These are phyloP conservation scores for Penicillium riverlandense DNA, from an alignment of 495 filamentous ascomycete species.

Conservation along the genomic window DNA sequence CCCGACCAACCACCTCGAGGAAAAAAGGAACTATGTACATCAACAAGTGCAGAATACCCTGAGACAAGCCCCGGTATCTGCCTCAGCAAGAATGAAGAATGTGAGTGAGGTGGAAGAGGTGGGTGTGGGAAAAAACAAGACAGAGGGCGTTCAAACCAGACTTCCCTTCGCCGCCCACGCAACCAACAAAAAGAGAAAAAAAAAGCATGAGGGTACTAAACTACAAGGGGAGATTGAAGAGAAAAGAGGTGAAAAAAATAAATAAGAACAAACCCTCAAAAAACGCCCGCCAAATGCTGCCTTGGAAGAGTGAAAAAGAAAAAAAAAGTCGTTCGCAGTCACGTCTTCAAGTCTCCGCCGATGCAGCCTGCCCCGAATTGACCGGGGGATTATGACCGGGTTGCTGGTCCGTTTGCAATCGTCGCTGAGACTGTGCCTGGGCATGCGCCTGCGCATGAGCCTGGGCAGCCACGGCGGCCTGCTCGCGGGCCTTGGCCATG, in stretches of 20 bases:
- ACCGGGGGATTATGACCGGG: constrained; percentile 13
- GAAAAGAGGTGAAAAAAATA: constrained; percentile 11
- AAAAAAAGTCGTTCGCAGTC: constrained; percentile 9
- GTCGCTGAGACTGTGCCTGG: constrained; percentile 34
- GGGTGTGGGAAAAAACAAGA: constrained; percentile 7
- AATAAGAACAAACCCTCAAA: constrained; percentile 13
- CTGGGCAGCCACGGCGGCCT: constrained; percentile 36
- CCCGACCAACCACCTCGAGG: not conserved
- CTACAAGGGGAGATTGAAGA: constrained; percentile 22
- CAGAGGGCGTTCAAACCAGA: constrained; percentile 7
- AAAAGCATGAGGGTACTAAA: constrained; percentile 24
- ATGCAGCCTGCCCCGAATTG: constrained; percentile 5
- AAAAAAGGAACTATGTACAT: constrained; percentile 37
- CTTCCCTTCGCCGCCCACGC: constrained; percentile 16
- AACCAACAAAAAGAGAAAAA: constrained; percentile 12
- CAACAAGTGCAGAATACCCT: constrained; percentile 25
- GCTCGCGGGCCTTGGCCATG: constrained; percentile 42
- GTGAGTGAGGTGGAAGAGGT: constrained; percentile 3
- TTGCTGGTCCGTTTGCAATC: constrained; percentile 33
- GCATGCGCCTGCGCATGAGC: constrained; percentile 43
- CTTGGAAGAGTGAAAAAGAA: constrained; percentile 9
- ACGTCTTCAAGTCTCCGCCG: constrained; percentile 30
- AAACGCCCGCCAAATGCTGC: constrained; percentile 39
- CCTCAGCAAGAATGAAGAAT: constrained; percentile 1
- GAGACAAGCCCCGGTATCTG: constrained; percentile 11